Percentiles rank a stretch among this genome's conserved stretches.
These are phyloP conservation scores for Botryotinia globosa DNA, from an alignment of 2,329 filamentous ascomycete species.

Conservation along the genomic window DNA sequence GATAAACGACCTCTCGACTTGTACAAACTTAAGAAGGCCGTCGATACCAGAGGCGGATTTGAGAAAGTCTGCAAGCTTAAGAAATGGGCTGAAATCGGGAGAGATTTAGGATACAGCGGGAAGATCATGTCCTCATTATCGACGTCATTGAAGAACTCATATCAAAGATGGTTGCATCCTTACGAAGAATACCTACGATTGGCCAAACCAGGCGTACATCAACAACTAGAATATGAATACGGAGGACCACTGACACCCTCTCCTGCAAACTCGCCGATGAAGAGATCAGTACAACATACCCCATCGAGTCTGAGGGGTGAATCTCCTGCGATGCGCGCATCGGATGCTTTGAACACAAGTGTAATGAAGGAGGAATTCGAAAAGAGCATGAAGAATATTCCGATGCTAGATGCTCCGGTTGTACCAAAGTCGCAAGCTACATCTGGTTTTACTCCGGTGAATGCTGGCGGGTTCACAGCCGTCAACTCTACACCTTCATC, in stretches of 20 bases:
- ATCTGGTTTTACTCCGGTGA: constrained; percentile 43
- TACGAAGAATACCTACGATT: constrained; percentile 92
- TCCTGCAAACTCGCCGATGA: constrained; percentile 73
- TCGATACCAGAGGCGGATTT: constrained; percentile 91
- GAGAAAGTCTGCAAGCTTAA: constrained; percentile 96
- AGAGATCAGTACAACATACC: constrained; percentile 58
- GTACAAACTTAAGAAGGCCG: constrained; percentile 94
- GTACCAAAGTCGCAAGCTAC: constrained; percentile 31
- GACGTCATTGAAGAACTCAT: constrained; percentile 96
- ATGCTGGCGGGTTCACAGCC: constrained; percentile 58
- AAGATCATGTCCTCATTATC: constrained; percentile 99
- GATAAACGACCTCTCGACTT: constrained; percentile 96
- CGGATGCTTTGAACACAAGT: constrained; percentile 54
- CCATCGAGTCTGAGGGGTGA: constrained; percentile 58
- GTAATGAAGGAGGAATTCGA: constrained; percentile 43
- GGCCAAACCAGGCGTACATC: constrained; percentile 93
- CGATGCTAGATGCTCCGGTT: constrained; percentile 35
- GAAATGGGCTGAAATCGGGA: constrained; percentile 98
- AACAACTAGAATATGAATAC: constrained; percentile 89
- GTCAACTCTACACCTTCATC: constrained; percentile 56
- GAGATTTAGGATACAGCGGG: constrained; percentile 94
- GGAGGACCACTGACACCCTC: constrained; percentile 83
- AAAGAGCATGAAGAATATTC: constrained; percentile 39
- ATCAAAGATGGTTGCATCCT: constrained; percentile 92
- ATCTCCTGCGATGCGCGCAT: constrained; percentile 63